Evolutionary conservation across 1,284 basidiomycete genomes (phyloP), one percentile per base, ranked within the genome.

Genomic region (Lentinula novae-zelandiae): DNA sequence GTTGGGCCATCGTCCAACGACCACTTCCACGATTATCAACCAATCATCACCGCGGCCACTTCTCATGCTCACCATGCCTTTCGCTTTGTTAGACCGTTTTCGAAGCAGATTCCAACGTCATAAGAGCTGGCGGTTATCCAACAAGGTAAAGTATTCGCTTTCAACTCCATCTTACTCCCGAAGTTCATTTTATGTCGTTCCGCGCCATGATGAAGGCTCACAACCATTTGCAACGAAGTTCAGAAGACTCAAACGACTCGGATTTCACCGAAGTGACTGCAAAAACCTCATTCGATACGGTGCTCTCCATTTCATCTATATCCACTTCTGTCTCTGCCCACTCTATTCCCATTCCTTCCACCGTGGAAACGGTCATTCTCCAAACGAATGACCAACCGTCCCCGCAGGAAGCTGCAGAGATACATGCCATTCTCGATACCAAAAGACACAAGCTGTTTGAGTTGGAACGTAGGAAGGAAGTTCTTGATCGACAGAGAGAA

Each of bases 401-500:
- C 15, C 10, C 54, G 13, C 5, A 46, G 8, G 54, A 56, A 56
- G 39, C 42, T 33, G 13, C 36, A 3, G 54, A 46, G 33, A 46
- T 56, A 13, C 39, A 46, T 34, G 31, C 42, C 10, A 22, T 56
- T 3, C 27, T 56, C 9, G 27, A 46, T 6, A 8, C 22, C 9
- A 56, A 56, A 36, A 13, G 40, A 17, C 54, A n/a, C 3, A 31
- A 56, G 27, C 40, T 46, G 39, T 34, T 46, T n/a, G 54, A 56
- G 15, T 27, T 56, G 13, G 54, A 56, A 34, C 54, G 40, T 4
- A 56, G 54, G 22, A 56, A 44, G 17, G 40, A 56, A 27, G 54
- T 34, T 33, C 54, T 56, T 12, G 42, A 56, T 46, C 54, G 54
- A 8, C 54, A 56, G 27, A 56, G 42, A 46, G 42, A 56, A 42